These are phyloP conservation scores for Xylariales sp. DNA, from an alignment of 2,329 filamentous ascomycete species.

Conservation along the genomic window DNA sequence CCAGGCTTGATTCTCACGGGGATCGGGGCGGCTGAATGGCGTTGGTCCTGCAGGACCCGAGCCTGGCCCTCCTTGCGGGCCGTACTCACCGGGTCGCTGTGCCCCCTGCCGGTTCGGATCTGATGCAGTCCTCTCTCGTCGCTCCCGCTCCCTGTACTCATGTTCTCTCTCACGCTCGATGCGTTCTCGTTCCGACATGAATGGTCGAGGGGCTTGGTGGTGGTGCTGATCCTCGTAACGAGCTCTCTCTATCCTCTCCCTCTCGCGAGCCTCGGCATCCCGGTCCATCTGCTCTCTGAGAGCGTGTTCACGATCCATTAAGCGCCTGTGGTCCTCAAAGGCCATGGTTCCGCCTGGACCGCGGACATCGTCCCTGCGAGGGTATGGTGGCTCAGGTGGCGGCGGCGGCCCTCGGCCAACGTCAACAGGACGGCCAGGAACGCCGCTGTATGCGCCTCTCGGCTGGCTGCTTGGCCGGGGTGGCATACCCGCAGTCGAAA, in stretches of 20 bases:
- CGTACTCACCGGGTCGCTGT: slow-evolving; percentile 42
- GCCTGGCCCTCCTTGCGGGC: slow-evolving; percentile 28
- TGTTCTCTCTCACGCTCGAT: slow-evolving; percentile 33
- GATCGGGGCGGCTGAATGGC: slow-evolving; percentile 33
- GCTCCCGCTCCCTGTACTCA: slow-evolving; percentile 32
- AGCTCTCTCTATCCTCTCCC: slow-evolving; percentile 36
- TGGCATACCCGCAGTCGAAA: slow-evolving; percentile 30
- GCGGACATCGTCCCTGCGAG: slow-evolving; percentile 43
- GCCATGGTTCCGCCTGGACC: slow-evolving; percentile 37
- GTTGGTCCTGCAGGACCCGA: slow-evolving; percentile 22
- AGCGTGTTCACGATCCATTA: slow-evolving; percentile 42
- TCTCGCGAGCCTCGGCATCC: slow-evolving; percentile 39
- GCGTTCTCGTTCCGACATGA: slow-evolving; percentile 27
- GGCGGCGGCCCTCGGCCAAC: slow-evolving; percentile 32
- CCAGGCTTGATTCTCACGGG: slow-evolving; percentile 28
- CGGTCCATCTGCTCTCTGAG: slow-evolving; percentile 30
- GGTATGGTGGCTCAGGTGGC: slow-evolving; percentile 39
- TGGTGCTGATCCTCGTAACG: slow-evolving; percentile 30
- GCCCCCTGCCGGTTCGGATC: slow-evolving; percentile 40
- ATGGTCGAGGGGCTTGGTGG: slow-evolving; percentile 22
- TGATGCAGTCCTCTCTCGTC: slow-evolving; percentile 43
- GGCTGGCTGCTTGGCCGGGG: slow-evolving; percentile 49
- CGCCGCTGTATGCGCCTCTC: slow-evolving; percentile 43
- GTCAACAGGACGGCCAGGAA: slow-evolving; percentile 41
- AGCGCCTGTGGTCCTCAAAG: slow-evolving; percentile 51